These are phyloP conservation scores for Leishmania tarentolae DNA, from an alignment of 208 protist genomes.

Conservation along the genomic window DNA sequence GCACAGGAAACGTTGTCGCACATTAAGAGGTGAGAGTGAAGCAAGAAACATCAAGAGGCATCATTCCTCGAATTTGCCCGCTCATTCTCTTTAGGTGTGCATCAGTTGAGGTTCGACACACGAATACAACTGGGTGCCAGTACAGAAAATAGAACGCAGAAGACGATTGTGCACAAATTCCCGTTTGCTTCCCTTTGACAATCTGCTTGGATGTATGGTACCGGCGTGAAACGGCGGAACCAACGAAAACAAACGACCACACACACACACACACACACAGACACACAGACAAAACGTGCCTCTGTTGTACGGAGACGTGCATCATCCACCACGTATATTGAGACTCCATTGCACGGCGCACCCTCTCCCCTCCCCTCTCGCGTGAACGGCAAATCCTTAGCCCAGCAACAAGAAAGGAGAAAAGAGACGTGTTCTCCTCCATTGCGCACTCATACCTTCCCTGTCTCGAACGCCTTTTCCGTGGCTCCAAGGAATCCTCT, in stretches of 20 bases:
- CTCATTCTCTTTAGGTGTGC: not conserved
- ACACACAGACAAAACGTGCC: not conserved
- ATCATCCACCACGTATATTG: slow-evolving; percentile 7
- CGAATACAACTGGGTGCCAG: not conserved
- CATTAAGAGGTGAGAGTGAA: not conserved
- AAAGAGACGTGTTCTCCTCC: too few relatives aligned
- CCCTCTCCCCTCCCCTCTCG: not conserved
- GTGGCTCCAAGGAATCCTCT: not conserved
- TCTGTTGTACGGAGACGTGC: not conserved
- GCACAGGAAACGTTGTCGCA: not conserved
- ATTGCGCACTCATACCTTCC: not conserved
- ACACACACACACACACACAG: too few relatives aligned
- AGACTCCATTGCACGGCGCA: not conserved
- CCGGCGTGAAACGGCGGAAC: not conserved
- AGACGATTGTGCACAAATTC: not conserved
- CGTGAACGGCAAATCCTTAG: not conserved
- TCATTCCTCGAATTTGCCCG: not conserved
- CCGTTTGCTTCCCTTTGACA: not conserved
- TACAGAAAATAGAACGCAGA: not conserved
- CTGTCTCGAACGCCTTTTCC: not conserved
- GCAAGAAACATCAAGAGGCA: not conserved
- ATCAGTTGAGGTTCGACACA: not conserved
- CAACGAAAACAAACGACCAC: too few relatives aligned
- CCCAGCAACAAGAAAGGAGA: not conserved
- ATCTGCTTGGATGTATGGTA: not conserved